Evolutionary conservation across 2,329 filamentous ascomycete species (phyloP).

Genomic region (Aspergillus hiratsukae): DNA sequence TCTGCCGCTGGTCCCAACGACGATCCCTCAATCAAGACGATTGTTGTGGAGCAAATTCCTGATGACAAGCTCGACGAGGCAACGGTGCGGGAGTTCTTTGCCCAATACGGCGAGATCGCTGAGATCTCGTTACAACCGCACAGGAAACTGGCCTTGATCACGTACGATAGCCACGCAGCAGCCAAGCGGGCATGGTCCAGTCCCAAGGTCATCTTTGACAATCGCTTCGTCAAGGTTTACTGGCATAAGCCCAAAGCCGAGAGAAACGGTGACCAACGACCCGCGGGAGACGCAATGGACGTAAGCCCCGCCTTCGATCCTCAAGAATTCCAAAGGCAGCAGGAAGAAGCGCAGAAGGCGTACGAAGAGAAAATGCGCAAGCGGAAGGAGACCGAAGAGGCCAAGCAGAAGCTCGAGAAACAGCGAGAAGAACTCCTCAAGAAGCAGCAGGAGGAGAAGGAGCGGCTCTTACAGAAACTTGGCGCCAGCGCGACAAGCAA

Average conservation of each 20-base stretch:
- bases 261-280: conserved; percentile 23
- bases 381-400: conserved; percentile 49
- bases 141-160: conserved; percentile 53
- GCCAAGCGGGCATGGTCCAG: conserved; percentile 55
- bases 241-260: conserved; percentile 50
- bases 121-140: conserved; percentile 52
- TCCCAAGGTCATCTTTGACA: conserved; percentile 60
- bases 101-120: conserved; percentile 53
- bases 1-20: conserved; percentile 50
- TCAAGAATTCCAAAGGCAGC: conserved; percentile 51
- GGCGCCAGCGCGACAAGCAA: conserved; percentile 37
- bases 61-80: conserved; percentile 53
- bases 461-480: conserved; percentile 46
- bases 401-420: conserved; percentile 50
- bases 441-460: conserved; percentile 53
- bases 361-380: conserved; percentile 53
- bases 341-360: conserved; percentile 53
- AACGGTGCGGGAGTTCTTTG: conserved; percentile 53
- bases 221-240: conserved; percentile 61
- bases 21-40: conserved; percentile 51
- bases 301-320: conserved; percentile 48
- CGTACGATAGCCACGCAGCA: conserved; percentile 48
- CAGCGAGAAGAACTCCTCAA: conserved; percentile 48
- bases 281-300: conserved; percentile 18
- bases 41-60: conserved; percentile 60